Percentiles rank a stretch among this genome's conserved stretches.
phyloP scores from a whole-genome alignment of 352 stramenopile genomes.

The Sclerospora graminicola region DNA sequence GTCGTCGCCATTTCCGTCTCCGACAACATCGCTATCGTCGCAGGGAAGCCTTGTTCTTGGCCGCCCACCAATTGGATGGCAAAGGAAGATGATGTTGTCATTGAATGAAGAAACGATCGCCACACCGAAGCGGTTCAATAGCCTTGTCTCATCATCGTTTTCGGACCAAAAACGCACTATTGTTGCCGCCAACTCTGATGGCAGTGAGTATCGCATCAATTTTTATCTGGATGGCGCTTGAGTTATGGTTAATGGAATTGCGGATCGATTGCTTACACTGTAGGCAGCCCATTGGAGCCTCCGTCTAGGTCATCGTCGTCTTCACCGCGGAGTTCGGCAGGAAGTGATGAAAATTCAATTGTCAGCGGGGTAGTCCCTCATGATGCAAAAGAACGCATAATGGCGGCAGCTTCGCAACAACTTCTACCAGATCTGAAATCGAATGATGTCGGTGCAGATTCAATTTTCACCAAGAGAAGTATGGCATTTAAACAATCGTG shows the following conservation, averaged over 20 bases:
- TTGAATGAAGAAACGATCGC: constrained; percentile 2
- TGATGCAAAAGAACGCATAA: constrained; percentile 25
- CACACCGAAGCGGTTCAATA: neutral
- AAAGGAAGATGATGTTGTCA: constrained; percentile 22
- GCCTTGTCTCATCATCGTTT: neutral
- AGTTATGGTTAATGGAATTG: neutral
- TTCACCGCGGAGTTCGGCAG: constrained; percentile 7
- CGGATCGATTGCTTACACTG: neutral
- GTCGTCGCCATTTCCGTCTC: constrained; percentile 2
- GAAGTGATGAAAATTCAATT: constrained; percentile 10
- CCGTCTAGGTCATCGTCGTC: neutral
- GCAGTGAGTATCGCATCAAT: constrained; percentile 2
- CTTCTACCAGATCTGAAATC: neutral
- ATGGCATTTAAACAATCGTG: constrained; percentile 20
- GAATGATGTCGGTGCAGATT: neutral
- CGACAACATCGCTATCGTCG: constrained; percentile 27
- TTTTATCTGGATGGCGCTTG: neutral
- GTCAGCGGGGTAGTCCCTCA: constrained; percentile 9
- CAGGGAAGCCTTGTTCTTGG: constrained; percentile 28
- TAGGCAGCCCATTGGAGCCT: neutral
- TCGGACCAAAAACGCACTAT: neutral
- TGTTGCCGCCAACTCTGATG: neutral
- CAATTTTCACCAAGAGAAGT: constrained; percentile 1
- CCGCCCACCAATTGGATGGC: constrained; percentile 30
- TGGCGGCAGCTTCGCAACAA: constrained; percentile 14